Percentiles rank a stretch among this genome's conserved stretches.
Conservation (phyloP, 2,329 filamentous ascomycete species). For the Apiospora pterosperma region DNA sequence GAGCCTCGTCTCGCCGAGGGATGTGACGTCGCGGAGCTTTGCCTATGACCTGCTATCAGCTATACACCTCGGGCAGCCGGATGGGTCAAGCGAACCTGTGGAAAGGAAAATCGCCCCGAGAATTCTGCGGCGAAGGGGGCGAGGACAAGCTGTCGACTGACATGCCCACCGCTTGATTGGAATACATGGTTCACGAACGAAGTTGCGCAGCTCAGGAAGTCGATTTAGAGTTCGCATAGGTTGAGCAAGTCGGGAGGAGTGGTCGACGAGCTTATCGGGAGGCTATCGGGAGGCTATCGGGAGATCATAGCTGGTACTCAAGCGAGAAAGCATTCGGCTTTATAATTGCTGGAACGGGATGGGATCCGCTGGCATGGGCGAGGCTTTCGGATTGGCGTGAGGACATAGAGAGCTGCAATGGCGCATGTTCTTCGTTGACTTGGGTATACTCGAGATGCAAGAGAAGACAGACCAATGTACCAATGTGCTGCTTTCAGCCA, state of each 20-base stretch:
- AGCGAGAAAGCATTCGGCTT: neutral
- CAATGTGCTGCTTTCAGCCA: constrained; percentile 2
- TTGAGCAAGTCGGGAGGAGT: constrained; percentile 21
- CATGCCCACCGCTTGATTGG: constrained; percentile 56
- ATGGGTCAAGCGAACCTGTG: constrained; percentile 43
- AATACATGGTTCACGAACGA: constrained; percentile 48
- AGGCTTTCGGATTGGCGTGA: neutral
- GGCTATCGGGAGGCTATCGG: constrained; percentile 38
- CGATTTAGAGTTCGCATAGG: constrained; percentile 7
- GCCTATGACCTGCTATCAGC: constrained; percentile 25
- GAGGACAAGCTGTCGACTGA: constrained; percentile 63
- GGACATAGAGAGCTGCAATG: neutral
- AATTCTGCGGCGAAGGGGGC: constrained; percentile 40
- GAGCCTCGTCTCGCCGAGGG: constrained; percentile 67
- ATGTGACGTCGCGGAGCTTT: constrained; percentile 44
- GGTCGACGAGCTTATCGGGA: constrained; percentile 31
- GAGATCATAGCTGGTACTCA: constrained; percentile 44
- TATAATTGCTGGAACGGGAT: neutral
- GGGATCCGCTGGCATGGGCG: neutral
- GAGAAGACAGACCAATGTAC: too few species aligned
- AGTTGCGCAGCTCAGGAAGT: neutral
- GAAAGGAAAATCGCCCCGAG: constrained; percentile 55
- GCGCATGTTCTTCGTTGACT: neutral
- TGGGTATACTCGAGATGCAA: neutral
- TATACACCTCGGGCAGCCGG: constrained; percentile 13